phyloP scores from a whole-genome alignment of 345 rosid genomes.

The Turnera subulata region DNA sequence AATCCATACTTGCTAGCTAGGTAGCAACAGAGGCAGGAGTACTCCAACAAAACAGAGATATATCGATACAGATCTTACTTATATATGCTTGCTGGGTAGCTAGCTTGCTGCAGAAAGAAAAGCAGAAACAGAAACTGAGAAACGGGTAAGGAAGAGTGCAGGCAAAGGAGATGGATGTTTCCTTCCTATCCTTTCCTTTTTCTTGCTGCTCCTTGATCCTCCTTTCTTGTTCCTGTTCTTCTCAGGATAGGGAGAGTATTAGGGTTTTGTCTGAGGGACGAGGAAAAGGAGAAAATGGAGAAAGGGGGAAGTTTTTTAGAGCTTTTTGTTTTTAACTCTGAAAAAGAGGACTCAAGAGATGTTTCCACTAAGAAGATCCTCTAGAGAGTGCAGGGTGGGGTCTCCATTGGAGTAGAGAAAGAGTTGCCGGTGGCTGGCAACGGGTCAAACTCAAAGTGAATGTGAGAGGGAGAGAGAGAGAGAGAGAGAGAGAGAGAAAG shows the following conservation, averaged over 20 bases:
- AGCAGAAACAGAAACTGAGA: constrained; percentile 1
- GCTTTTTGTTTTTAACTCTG: constrained; percentile 19
- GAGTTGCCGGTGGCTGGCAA: constrained; percentile 73
- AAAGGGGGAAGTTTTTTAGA: constrained; percentile 24
- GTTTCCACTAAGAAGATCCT: constrained; percentile 44
- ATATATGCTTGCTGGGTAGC: neutral
- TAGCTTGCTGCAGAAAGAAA: neutral
- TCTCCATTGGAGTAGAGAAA: constrained; percentile 41
- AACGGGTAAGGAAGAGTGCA: neutral
- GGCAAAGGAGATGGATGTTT: neutral
- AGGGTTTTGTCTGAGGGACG: constrained; percentile 48
- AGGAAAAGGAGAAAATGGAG: constrained; percentile 18
- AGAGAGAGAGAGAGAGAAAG: neutral
- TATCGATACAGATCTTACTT: constrained; percentile 6
- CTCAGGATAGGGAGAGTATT: constrained; percentile 12
- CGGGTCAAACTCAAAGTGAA: constrained; percentile 81
- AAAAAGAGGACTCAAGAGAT: constrained; percentile 7
- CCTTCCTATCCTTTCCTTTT: neutral
- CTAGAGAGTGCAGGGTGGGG: constrained; percentile 45
- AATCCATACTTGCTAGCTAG: constrained; percentile 48
- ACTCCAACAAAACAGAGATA: constrained; percentile 17
- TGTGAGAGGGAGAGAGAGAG: constrained; percentile 21
- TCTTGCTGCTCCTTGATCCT: neutral
- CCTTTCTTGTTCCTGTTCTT: no score
- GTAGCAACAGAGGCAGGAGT: neutral